Evolutionary conservation across 495 filamentous ascomycete species (phyloP).

Genomic region (Platismatia glauca): DNA sequence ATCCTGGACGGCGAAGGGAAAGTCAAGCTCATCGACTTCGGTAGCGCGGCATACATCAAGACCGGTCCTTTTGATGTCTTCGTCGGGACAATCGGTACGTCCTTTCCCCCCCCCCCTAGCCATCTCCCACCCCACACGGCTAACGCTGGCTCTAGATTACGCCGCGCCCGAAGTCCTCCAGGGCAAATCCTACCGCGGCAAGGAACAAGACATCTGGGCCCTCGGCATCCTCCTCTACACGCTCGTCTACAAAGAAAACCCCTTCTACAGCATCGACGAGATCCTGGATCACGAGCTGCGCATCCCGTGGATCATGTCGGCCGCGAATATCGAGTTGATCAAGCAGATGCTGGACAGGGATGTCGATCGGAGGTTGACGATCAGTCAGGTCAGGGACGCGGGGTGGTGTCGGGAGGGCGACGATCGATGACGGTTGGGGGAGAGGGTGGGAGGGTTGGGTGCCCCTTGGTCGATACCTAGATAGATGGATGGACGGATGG

Average conservation of each 20-base stretch:
- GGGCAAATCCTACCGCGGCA: slow-evolving; percentile 85
- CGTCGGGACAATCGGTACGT: slow-evolving; percentile 93
- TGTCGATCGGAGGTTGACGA: slow-evolving; percentile 68
- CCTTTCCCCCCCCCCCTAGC: background rate
- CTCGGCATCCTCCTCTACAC: slow-evolving; percentile 97
- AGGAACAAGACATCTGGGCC: slow-evolving; percentile 97
- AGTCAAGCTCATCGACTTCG: slow-evolving; percentile 97
- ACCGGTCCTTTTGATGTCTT: slow-evolving; percentile 98
- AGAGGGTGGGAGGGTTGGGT: background rate
- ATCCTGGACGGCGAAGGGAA: slow-evolving; percentile 90
- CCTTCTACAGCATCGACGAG: slow-evolving; percentile 98
- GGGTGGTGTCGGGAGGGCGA: slow-evolving; percentile 49
- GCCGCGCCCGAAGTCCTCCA: slow-evolving; percentile 95
- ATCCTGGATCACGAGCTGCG: slow-evolving; percentile 95
- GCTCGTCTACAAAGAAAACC: slow-evolving; percentile 98
- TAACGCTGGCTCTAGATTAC: slow-evolving; percentile 58
- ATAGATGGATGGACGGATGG: background rate
- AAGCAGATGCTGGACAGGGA: slow-evolving; percentile 85
- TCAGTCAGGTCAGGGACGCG: slow-evolving; percentile 78
- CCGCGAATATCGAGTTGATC: slow-evolving; percentile 83
- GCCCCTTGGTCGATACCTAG: too few relatives aligned
- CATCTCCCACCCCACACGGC: background rate
- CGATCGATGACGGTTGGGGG: background rate
- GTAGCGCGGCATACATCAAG: slow-evolving; percentile 95
- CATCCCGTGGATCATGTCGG: slow-evolving; percentile 84